These are phyloP conservation scores for Dichotomocladium elegans DNA, from an alignment of 371 early-diverging fungal genomes.

Conservation along the genomic window DNA sequence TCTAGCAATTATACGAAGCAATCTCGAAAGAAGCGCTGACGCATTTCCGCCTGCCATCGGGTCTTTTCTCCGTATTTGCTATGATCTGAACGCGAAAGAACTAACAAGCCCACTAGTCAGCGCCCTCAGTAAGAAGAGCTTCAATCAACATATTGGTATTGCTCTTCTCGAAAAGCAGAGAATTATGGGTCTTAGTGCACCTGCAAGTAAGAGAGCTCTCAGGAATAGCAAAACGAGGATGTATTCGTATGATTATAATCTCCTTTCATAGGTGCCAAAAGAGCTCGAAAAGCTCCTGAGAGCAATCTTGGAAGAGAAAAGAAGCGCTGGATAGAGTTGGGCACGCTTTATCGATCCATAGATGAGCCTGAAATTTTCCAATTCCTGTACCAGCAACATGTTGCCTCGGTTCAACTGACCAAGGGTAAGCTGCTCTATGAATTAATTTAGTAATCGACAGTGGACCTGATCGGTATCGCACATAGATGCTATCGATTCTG, in stretches of 20 bases:
- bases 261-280: slow-evolving; percentile 7
- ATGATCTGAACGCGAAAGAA: slow-evolving; percentile 35
- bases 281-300: background rate
- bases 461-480: background rate
- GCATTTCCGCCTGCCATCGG: slow-evolving; percentile 53
- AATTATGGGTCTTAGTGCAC: background rate
- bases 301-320: slow-evolving; percentile 4
- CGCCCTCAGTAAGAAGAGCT: slow-evolving; percentile 38
- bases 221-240: too few species aligned
- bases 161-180: slow-evolving; percentile 45
- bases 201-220: background rate
- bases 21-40: slow-evolving; percentile 24
- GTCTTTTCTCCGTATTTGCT: slow-evolving; percentile 49
- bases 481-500: slow-evolving; percentile 54
- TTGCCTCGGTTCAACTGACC: slow-evolving; percentile 39
- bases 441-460: too few species aligned
- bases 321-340: slow-evolving; percentile 55
- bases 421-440: slow-evolving; percentile 37
- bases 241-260: too few species aligned
- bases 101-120: slow-evolving; percentile 33
- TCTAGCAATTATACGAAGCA: slow-evolving; percentile 14
- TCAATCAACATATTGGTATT: slow-evolving; percentile 57
- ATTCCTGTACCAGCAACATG: slow-evolving; percentile 50
- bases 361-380: slow-evolving; percentile 62
- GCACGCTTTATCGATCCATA: slow-evolving; percentile 57